A percentile compares a stretch with the other conserved stretches of the same genome.
phyloP scores from a whole-genome alignment of 768 basidiomycete species.

The Myochromella boudieri region DNA sequence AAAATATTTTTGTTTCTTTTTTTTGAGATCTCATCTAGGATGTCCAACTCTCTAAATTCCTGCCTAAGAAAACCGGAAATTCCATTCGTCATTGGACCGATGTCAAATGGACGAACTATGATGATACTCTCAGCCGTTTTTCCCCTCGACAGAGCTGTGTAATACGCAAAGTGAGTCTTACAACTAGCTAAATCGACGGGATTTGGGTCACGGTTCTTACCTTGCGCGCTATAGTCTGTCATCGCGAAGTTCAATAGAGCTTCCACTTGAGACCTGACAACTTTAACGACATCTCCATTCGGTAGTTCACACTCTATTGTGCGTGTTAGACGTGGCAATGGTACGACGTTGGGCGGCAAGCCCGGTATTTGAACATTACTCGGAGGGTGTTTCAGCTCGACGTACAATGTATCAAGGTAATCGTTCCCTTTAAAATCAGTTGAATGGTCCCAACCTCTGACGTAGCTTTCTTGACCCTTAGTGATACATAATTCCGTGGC shows the following conservation, averaged over 20 bases:
- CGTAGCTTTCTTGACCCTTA: constrained; percentile 29
- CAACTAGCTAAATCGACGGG: constrained; percentile 26
- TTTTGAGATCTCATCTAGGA: constrained; percentile 33
- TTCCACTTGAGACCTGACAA: constrained; percentile 22
- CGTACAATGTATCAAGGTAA: constrained; percentile 27
- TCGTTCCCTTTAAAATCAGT: constrained; percentile 8
- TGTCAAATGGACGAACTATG: constrained; percentile 27
- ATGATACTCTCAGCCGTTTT: constrained; percentile 27
- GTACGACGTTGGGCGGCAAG: constrained; percentile 11
- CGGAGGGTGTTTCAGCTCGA: constrained; percentile 25
- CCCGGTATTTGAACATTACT: too few relatives aligned
- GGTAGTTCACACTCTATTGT: constrained; percentile 13
- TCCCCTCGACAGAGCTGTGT: constrained; percentile 30
- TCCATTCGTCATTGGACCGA: constrained; percentile 21
- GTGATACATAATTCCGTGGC: constrained; percentile 26
- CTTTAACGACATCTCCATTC: constrained; percentile 9
- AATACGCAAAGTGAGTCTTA: constrained; percentile 21
- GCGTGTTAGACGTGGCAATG: constrained; percentile 9
- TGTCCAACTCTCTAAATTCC: constrained; percentile 33
- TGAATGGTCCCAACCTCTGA: constrained; percentile 14
- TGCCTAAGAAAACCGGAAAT: constrained; percentile 24
- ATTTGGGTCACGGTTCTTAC: constrained; percentile 26
- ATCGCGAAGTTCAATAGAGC: constrained; percentile 26
- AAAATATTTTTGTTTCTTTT: constrained; percentile 22
- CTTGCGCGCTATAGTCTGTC: constrained; percentile 28